phyloP scores from a whole-genome alignment of 2,329 filamentous ascomycete genomes.

The Cytospora chrysosperma region DNA sequence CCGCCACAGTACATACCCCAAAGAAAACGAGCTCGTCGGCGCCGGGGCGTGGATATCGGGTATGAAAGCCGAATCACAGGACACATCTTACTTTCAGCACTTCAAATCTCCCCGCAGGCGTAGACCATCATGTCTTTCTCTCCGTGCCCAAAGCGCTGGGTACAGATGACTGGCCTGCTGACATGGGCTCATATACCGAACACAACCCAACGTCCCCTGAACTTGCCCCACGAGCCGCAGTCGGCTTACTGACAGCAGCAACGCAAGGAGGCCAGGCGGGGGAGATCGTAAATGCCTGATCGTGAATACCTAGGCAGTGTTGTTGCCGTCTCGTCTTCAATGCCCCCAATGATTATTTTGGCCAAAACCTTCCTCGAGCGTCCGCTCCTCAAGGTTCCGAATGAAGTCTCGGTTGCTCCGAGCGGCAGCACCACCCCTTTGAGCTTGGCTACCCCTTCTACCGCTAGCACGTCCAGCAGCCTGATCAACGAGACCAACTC shows the following conservation, averaged over 20 bases:
- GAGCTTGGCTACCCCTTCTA: slow-evolving; percentile 72
- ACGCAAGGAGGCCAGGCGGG: background rate
- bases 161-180: background rate
- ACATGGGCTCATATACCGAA: background rate
- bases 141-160: background rate
- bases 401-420: slow-evolving; percentile 82
- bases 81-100: background rate
- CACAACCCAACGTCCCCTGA: background rate
- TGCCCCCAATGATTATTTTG: slow-evolving; percentile 25
- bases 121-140: background rate
- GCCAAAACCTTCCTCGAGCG: slow-evolving; percentile 81
- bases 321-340: slow-evolving; percentile 6
- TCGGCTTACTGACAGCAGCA: background rate
- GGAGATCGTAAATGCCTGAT: background rate
- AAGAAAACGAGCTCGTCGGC: background rate
- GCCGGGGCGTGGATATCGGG: background rate
- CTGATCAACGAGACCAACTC: slow-evolving; percentile 65
- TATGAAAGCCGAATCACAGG: background rate
- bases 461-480: slow-evolving; percentile 54
- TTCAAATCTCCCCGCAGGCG: background rate
- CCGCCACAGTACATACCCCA: background rate
- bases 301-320: background rate
- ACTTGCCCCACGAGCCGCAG: background rate
- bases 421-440: slow-evolving; percentile 41
- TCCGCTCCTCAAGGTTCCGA: slow-evolving; percentile 89